Evolutionary conservation across 23 red algal species (phyloP).

Genomic region (Gracilaria domingensis): DNA sequence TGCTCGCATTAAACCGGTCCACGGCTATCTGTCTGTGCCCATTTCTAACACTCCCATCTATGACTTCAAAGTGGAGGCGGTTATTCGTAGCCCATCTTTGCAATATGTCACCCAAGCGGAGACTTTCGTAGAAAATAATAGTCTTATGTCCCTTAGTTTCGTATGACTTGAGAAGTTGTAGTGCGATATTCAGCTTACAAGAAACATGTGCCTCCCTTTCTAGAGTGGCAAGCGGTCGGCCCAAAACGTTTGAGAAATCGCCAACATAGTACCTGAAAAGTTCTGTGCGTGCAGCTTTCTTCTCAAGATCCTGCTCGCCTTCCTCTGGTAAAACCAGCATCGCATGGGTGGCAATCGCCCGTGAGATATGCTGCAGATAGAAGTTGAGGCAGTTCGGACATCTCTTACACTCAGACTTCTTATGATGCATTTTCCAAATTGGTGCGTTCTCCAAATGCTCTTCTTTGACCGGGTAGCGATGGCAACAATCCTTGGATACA

Average conservation of each 20-base stretch:
- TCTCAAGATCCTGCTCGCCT: constrained; percentile 59
- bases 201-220: constrained; percentile 61
- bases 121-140: constrained; percentile 88
- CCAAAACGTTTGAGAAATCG: constrained; percentile 20
- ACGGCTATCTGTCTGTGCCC: constrained; percentile 79
- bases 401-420: constrained; percentile 28
- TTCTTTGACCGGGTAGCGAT: constrained; percentile 44
- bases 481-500: constrained; percentile 50
- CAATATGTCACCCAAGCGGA: constrained; percentile 78
- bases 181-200: constrained; percentile 74
- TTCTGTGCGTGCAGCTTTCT: constrained; percentile 24
- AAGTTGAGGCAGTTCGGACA: constrained; percentile 75
- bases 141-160: constrained; percentile 72
- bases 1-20: constrained; percentile 82
- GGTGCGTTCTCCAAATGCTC: constrained; percentile 50
- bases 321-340: constrained; percentile 63
- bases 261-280: constrained; percentile 55
- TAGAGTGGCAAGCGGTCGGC: constrained; percentile 21
- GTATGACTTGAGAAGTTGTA: constrained; percentile 66
- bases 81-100: constrained; percentile 69
- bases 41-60: constrained; percentile 85
- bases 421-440: constrained; percentile 73
- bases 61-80: constrained; percentile 67
- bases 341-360: constrained; percentile 61
- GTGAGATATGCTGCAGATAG: constrained; percentile 51